These are phyloP conservation scores for Cytospora piceicola DNA, from an alignment of 2,329 filamentous ascomycete species.

Conservation along the genomic window DNA sequence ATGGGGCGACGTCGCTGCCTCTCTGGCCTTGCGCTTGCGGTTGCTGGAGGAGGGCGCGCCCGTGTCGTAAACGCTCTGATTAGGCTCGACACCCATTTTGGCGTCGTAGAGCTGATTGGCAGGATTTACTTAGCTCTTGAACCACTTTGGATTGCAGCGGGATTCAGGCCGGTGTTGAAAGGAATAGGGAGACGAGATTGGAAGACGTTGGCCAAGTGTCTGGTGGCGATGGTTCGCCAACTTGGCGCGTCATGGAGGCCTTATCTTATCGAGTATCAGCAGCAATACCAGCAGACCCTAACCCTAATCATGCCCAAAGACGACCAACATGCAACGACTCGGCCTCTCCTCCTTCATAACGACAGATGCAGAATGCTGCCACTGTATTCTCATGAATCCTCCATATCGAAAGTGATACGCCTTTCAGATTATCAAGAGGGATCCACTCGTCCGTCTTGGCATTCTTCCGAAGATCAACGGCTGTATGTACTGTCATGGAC, in stretches of 20 bases:
- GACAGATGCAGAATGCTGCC: too few relatives aligned
- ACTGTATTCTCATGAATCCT: background rate
- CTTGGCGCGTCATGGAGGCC: background rate
- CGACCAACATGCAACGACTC: too few relatives aligned
- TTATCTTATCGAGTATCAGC: background rate
- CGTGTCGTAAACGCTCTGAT: slow-evolving; percentile 10
- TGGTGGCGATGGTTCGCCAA: background rate
- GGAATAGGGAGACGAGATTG: background rate
- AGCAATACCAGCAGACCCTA: background rate
- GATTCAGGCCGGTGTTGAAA: too few relatives aligned
- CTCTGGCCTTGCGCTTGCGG: slow-evolving; percentile 16
- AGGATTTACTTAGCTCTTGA: background rate
- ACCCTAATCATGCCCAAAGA: background rate
- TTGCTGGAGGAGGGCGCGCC: background rate
- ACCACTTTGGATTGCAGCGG: too few relatives aligned
- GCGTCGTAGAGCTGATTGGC: background rate
- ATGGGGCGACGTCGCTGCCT: background rate
- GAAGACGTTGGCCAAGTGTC: background rate
- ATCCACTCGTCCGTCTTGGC: background rate
- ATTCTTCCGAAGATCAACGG: background rate
- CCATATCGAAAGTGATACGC: background rate
- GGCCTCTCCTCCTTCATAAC: too few relatives aligned
- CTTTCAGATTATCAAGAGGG: background rate
- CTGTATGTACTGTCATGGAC: background rate
- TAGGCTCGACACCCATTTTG: slow-evolving; percentile 21